Evolutionary conservation across 2,329 filamentous ascomycete genomes (phyloP), one percentile per base, ranked within the genome.

Genomic region (Penicillium sp.): DNA sequence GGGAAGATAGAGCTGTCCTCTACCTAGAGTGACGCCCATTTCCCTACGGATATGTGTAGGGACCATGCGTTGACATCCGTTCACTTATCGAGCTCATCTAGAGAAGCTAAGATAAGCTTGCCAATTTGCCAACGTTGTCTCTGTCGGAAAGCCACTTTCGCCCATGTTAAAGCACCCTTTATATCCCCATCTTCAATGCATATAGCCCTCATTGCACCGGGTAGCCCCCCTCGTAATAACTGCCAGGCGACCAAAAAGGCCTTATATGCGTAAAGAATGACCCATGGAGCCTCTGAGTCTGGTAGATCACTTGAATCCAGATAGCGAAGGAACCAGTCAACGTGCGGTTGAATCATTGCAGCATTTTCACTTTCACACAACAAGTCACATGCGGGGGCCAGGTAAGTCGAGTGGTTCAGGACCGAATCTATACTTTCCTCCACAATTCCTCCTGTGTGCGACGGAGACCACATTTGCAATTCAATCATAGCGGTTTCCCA

Each of bases 401-500:
- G 57, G 33, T 68, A 64, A 2, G 71, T 70, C 10, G 68, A 67
- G 29, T 73, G 71, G 9, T 61, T 66, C 27, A 77, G 52, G 19
- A 75, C 64, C 0, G 68, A 67, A 37, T 77, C 73, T 48, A 78
- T 68, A 27, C 68, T 75, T 11, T 68, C 68, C 10, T 66, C 72
- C 0, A 78, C 71, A 16, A 77, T 73, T 0, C 75, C 76, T 3
- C 70, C 67, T 0, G 75, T 78, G 53, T 78, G 76, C 2, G 72
- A 68, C 2, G 73, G 72, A 0, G 75, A 77, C 76, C 76, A 78
- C 39, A 78, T 68, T 48, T 75, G 74, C 5, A 77, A 62, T 52
- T 78, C 75, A 21, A 78, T 70, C 75, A 77, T 78, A 35, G 75
- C 76, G 8, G 69, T 76, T 44, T 76, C 66, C 76, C 76, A 78